A percentile compares a stretch with the other conserved stretches of the same genome.
Evolutionary conservation across 2,329 filamentous ascomycete genomes (phyloP).

Genomic region (Juglanconis sp.): DNA sequence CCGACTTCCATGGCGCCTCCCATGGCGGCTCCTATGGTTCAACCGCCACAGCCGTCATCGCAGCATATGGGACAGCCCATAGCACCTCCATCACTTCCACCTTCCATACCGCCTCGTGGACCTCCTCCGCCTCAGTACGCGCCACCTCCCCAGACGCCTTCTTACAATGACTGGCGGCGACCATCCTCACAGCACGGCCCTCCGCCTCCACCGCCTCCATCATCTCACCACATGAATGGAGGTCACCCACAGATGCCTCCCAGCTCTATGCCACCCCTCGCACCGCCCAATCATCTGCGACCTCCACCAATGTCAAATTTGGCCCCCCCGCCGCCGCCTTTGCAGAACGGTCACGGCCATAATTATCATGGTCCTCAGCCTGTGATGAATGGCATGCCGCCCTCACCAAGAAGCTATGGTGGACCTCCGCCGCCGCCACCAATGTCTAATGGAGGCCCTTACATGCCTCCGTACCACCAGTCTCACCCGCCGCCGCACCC

Average conservation of each 20-base stretch:
- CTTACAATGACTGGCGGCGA: slow-evolving; percentile 50
- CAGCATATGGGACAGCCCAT: slow-evolving; percentile 24
- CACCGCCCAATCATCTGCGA: slow-evolving; percentile 38
- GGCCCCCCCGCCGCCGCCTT: slow-evolving; percentile 39
- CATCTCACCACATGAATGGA: slow-evolving; percentile 19
- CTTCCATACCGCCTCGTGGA: slow-evolving; percentile 25
- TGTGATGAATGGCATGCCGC: slow-evolving; percentile 44
- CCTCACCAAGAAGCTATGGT: slow-evolving; percentile 42
- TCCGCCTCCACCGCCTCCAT: slow-evolving; percentile 31
- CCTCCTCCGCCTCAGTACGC: slow-evolving; percentile 37
- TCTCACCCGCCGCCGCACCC: slow-evolving; percentile 11
- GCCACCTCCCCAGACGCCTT: slow-evolving; percentile 33
- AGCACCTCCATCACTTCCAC: slow-evolving; percentile 22
- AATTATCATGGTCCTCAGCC: slow-evolving; percentile 21
- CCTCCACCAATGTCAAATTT: slow-evolving; percentile 44
- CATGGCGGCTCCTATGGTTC: slow-evolving; percentile 19
- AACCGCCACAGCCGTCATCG: slow-evolving; percentile 19
- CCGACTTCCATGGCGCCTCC: slow-evolving; percentile 18
- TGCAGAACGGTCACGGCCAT: slow-evolving; percentile 40
- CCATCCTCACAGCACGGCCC: slow-evolving; percentile 45
- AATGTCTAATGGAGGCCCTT: slow-evolving; percentile 38
- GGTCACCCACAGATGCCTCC: slow-evolving; percentile 21
- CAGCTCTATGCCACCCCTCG: slow-evolving; percentile 23
- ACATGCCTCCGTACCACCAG: slow-evolving; percentile 25
- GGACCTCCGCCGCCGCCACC: slow-evolving; percentile 31